Conservation (phyloP, 768 basidiomycete genomes). For the Tulasnella sp. region DNA sequence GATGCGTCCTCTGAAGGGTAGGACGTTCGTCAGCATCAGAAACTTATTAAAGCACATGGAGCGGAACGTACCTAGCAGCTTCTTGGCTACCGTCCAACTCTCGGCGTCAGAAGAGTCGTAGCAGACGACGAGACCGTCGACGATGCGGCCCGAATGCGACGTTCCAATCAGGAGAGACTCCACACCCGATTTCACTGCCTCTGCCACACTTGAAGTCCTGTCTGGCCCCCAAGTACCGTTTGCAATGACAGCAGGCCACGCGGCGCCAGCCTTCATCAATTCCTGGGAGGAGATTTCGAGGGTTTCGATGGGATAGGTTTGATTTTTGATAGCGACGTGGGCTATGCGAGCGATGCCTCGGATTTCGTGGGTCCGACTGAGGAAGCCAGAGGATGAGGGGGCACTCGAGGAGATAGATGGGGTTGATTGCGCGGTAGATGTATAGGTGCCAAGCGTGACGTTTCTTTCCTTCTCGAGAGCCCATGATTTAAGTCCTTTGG, state of each 20-base stretch:
- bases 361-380: constrained; percentile 11
- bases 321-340: constrained; percentile 39
- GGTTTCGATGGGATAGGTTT: constrained; percentile 15
- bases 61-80: constrained; percentile 60
- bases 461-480: constrained; percentile 28
- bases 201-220: not conserved
- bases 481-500: constrained; percentile 66
- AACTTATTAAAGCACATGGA: no score
- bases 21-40: not conserved
- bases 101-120: constrained; percentile 65
- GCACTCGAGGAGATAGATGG: constrained; percentile 13
- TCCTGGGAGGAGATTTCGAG: constrained; percentile 14
- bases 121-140: constrained; percentile 81
- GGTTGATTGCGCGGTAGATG: not conserved
- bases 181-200: not conserved
- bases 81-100: constrained; percentile 64
- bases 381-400: not conserved
- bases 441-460: constrained; percentile 17
- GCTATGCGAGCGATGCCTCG: constrained; percentile 37
- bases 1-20: constrained; percentile 16
- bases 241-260: constrained; percentile 19
- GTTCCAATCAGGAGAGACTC: not conserved
- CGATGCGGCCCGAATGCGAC: constrained; percentile 4
- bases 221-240: constrained; percentile 14
- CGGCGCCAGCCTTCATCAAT: not conserved